These are phyloP conservation scores for Clonostachys rosea DNA, from an alignment of 2,329 filamentous ascomycete species.

Conservation along the genomic window DNA sequence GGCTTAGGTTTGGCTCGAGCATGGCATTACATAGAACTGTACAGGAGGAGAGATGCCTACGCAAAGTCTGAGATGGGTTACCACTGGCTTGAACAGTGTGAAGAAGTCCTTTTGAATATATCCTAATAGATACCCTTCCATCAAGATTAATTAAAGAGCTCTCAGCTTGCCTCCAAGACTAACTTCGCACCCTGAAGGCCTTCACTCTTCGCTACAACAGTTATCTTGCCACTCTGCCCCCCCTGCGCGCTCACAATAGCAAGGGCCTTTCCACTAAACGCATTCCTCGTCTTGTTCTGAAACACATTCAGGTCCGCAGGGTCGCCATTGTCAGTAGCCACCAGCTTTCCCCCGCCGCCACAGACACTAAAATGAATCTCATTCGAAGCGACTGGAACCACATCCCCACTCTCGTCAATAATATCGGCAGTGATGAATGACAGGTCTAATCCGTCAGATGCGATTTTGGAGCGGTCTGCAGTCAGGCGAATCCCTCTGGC, in stretches of 20 bases:
- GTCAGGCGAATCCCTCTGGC: conserved; percentile 29
- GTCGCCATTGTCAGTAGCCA: conserved; percentile 47
- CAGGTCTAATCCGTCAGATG: conserved; percentile 36
- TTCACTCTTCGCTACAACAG: too few species aligned
- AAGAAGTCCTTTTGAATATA: too few species aligned
- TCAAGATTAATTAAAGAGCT: too few species aligned
- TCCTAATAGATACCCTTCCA: too few species aligned
- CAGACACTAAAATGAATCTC: conserved; percentile 34
- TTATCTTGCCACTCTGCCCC: too few species aligned
- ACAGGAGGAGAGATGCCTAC: background rate
- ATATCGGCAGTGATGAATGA: conserved; percentile 39
- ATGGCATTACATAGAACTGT: too few species aligned
- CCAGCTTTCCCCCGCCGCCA: conserved; percentile 34
- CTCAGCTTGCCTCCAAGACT: too few species aligned
- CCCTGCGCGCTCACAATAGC: conserved; percentile 22
- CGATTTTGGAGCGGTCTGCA: conserved; percentile 31
- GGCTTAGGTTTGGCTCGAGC: too few species aligned
- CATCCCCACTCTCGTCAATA: conserved; percentile 32
- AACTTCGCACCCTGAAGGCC: too few species aligned
- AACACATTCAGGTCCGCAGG: conserved; percentile 37
- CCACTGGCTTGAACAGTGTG: too few species aligned
- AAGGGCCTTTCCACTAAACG: conserved; percentile 32
- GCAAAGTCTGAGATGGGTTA: conserved; percentile 5
- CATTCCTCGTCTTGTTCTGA: conserved; percentile 27
- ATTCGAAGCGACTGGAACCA: conserved; percentile 35